Evolutionary conservation across 2,329 filamentous ascomycete species (phyloP), one percentile per base, ranked within the genome.

Genomic region (Phyllachora maydis): DNA sequence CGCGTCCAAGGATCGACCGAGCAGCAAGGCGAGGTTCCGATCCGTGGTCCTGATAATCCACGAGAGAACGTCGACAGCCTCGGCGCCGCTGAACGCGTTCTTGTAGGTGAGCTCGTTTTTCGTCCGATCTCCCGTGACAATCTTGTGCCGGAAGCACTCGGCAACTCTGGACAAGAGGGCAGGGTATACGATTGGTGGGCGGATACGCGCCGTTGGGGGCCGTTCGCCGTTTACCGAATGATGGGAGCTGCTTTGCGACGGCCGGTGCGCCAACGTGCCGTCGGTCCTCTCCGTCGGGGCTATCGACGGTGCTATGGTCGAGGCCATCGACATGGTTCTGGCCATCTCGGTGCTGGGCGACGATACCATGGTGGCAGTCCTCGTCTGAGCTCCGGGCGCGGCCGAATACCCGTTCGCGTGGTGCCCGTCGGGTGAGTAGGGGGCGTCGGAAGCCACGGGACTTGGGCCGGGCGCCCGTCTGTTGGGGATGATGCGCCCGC

Each of bases 41-140:
- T 98, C 88, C 1, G 81, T 92, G 2, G 88, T 98, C 41, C 90
- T 76, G 47, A 98, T 95, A 34, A 98, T 95, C 42, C 90, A 91
- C 1, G 79, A 79, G 33, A 98, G 75, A 28, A 95, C 64, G 45
- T 98, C 88, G 11, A 98, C 88, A 11, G 88, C 85, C 45, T 98
- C 88, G 13, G 79, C 76, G 35, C 88, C 88, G 30, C 81, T 91
- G 45, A 98, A 98, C 3, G 85, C 79, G 48, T 88, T 92, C 46
- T 92, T 91, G 54, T 98, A 98, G 3, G 85, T 82, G 30, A 98
- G 57, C 26, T 85, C 85, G 56, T 98, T 93, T 59, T 98, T 98
- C 32, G 81, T 82, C 31, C 83, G 70, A 40, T 95, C 88, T 25
- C 75, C 72, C 13, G 83, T 64, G 13, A 72, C 65, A 23, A 98